Percentiles rank a stretch among this genome's conserved stretches.
These are phyloP conservation scores for Ophiostoma piceae DNA, from an alignment of 2,329 filamentous ascomycete species.

Conservation along the genomic window DNA sequence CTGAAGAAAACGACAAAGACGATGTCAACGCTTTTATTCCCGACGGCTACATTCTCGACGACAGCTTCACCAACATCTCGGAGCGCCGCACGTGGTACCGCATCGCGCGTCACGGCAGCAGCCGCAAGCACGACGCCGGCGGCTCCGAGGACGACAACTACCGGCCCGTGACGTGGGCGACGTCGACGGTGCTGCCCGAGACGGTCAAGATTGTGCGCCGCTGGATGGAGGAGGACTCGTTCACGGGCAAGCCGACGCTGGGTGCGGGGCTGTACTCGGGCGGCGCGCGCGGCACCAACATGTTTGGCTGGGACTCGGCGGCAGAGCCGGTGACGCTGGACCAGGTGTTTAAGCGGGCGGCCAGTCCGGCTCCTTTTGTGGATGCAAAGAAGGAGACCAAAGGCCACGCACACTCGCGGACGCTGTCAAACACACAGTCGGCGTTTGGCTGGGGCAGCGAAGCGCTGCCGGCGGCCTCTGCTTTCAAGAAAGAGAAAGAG, in stretches of 20 bases:
- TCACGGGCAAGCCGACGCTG: conserved; percentile 46
- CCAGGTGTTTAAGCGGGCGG: conserved; percentile 38
- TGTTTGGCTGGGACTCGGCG: conserved; percentile 58
- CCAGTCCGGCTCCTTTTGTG: not conserved
- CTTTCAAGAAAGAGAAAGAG: conserved; percentile 11
- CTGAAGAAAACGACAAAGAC: conserved; percentile 5
- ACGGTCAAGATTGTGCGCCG: conserved; percentile 55
- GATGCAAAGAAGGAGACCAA: not conserved
- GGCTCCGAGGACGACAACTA: conserved; percentile 52
- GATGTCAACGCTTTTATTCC: conserved; percentile 35
- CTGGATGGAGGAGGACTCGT: conserved; percentile 63
- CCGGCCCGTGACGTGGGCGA: conserved; percentile 51
- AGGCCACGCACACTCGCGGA: not conserved
- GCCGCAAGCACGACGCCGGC: conserved; percentile 48
- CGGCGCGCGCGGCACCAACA: conserved; percentile 40
- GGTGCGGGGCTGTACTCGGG: conserved; percentile 31
- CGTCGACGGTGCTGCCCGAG: conserved; percentile 49
- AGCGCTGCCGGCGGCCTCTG: too few species aligned
- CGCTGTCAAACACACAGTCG: not conserved
- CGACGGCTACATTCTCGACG: conserved; percentile 42
- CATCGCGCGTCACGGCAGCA: conserved; percentile 55
- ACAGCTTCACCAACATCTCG: conserved; percentile 50
- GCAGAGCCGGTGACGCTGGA: conserved; percentile 48
- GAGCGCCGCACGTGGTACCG: conserved; percentile 63
- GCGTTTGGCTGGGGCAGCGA: conserved; percentile 17